Evolutionary conservation across 2,329 filamentous ascomycete species (phyloP).

Genomic region (Penicillium oxalicum): DNA sequence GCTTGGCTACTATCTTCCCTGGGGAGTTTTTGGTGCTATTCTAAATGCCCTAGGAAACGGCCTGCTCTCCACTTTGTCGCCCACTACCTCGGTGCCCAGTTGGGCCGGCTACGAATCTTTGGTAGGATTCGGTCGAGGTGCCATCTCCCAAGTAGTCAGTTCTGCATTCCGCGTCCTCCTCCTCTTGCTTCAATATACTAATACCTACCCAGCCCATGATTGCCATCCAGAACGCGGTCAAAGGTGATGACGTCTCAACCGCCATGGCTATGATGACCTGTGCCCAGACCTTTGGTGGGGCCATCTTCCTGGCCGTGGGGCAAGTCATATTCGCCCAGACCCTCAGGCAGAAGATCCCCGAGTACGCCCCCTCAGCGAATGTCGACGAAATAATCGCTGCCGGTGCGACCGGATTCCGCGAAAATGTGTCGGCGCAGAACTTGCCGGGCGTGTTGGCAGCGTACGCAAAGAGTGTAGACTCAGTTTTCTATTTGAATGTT

Average conservation of each 20-base stretch:
- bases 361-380: conserved; percentile 32
- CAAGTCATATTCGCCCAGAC: conserved; percentile 46
- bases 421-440: conserved; percentile 25
- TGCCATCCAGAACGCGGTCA: conserved; percentile 37
- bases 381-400: conserved; percentile 33
- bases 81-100: conserved; percentile 29
- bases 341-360: conserved; percentile 29
- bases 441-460: conserved; percentile 28
- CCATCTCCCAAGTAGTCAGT: conserved; percentile 21
- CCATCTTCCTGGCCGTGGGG: conserved; percentile 48
- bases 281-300: conserved; percentile 38
- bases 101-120: conserved; percentile 49
- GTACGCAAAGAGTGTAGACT: conserved; percentile 24
- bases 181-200: neutral
- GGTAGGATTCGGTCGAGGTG: conserved; percentile 40
- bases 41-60: conserved; percentile 32
- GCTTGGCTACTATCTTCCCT: conserved; percentile 33
- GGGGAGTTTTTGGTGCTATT: conserved; percentile 13
- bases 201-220: conserved; percentile 28
- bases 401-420: conserved; percentile 41
- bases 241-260: conserved; percentile 32
- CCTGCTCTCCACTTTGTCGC: conserved; percentile 38
- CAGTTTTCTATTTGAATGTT: conserved; percentile 22
- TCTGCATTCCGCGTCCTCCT: neutral
- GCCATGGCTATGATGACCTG: conserved; percentile 40